Percentiles rank a stretch among this genome's conserved stretches.
phyloP scores from a whole-genome alignment of 768 basidiomycete genomes.

The Tubosaeta sp. region DNA sequence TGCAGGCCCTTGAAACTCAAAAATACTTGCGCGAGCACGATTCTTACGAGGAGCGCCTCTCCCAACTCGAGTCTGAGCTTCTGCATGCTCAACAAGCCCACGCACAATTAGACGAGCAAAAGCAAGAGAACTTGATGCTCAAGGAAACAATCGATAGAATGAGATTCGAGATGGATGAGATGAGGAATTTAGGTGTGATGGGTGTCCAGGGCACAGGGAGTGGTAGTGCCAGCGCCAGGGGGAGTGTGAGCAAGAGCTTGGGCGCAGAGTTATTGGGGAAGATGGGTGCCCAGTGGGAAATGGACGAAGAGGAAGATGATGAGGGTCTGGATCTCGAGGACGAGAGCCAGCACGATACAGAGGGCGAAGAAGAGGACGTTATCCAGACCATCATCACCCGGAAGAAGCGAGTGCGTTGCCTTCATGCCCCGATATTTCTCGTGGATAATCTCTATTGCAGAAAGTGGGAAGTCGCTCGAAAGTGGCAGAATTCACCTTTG shows the following conservation, averaged over 20 bases:
- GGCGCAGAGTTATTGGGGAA: slow-evolving; percentile 69
- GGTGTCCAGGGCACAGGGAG: slow-evolving; percentile 37
- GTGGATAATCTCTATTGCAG: slow-evolving; percentile 33
- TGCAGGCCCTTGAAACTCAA: slow-evolving; percentile 61
- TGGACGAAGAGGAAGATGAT: slow-evolving; percentile 42
- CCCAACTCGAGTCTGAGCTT: slow-evolving; percentile 69
- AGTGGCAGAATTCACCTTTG: slow-evolving; percentile 39
- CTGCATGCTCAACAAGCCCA: slow-evolving; percentile 65
- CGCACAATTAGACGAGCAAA: slow-evolving; percentile 80
- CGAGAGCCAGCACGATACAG: slow-evolving; percentile 51
- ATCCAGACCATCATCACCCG: slow-evolving; percentile 88
- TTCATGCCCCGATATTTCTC: slow-evolving; percentile 3
- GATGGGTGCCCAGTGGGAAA: slow-evolving; percentile 46
- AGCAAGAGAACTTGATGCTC: slow-evolving; percentile 87
- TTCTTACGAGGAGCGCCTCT: slow-evolving; percentile 66
- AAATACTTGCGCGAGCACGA: slow-evolving; percentile 69
- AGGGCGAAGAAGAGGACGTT: slow-evolving; percentile 60
- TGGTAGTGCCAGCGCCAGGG: slow-evolving; percentile 45
- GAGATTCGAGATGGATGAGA: slow-evolving; percentile 91
- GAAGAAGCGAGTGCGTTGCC: slow-evolving; percentile 59
- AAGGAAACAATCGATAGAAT: slow-evolving; percentile 97
- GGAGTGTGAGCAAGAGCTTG: slow-evolving; percentile 66
- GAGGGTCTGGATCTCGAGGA: slow-evolving; percentile 31
- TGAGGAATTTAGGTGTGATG: slow-evolving; percentile 49
- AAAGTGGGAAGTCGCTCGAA: slow-evolving; percentile 63